Conservation (phyloP, 2,329 filamentous ascomycete species). For the Penicillium sp. region DNA sequence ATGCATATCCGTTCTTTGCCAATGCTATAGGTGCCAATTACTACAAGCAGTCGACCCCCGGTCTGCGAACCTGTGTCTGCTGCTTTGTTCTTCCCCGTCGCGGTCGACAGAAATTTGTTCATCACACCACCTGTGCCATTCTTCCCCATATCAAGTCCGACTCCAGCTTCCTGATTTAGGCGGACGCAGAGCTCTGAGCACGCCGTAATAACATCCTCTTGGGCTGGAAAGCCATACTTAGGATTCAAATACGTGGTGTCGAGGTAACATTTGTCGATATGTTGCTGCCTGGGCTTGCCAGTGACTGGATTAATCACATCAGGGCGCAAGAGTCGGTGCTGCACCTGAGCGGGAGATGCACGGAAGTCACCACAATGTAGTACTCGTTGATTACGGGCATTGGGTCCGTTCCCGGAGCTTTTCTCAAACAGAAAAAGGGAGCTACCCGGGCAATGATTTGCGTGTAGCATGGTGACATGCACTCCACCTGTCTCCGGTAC, state of each 20-base stretch:
- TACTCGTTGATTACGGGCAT: constrained; percentile 68
- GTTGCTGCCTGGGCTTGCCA: constrained; percentile 74
- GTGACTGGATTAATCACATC: constrained; percentile 68
- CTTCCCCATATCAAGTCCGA: constrained; percentile 57
- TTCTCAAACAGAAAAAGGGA: constrained; percentile 94
- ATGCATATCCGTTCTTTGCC: constrained; percentile 96
- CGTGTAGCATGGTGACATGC: constrained; percentile 88
- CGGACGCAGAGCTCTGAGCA: constrained; percentile 86
- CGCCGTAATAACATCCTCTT: constrained; percentile 80
- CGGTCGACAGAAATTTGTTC: constrained; percentile 59
- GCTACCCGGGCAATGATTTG: constrained; percentile 95
- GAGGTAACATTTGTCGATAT: constrained; percentile 92
- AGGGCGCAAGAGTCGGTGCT: constrained; percentile 77
- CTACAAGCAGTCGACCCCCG: constrained; percentile 73
- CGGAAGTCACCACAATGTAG: constrained; percentile 95
- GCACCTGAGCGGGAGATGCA: constrained; percentile 79
- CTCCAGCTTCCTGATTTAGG: constrained; percentile 64
- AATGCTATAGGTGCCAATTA: constrained; percentile 96
- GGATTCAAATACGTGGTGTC: constrained; percentile 97
- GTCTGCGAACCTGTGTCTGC: constrained; percentile 32
- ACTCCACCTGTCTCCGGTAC: constrained; percentile 81
- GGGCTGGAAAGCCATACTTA: constrained; percentile 88
- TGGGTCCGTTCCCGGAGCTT: constrained; percentile 59
- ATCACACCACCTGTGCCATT: constrained; percentile 58
- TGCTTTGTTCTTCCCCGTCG: constrained; percentile 34